phyloP scores from a whole-genome alignment of 148 eudicot genomes.

The Chenopodium quinoa region DNA sequence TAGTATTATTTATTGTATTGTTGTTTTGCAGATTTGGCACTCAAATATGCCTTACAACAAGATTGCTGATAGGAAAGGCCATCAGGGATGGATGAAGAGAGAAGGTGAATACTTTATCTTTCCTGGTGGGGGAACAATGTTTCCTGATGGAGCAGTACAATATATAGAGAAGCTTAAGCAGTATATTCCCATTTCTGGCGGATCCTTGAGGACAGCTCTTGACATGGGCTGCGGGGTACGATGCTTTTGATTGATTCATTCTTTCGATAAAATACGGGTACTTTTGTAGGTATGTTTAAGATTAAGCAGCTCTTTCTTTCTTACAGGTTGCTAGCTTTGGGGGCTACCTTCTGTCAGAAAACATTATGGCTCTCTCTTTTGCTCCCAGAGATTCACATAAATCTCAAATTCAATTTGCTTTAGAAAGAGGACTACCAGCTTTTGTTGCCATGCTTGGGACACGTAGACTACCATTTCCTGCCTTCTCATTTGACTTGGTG shows the following conservation, averaged over 20 bases:
- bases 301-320: conserved; percentile 6
- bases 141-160: conserved; percentile 88
- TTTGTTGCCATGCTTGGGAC: conserved; percentile 99
- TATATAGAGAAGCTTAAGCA: conserved; percentile 93
- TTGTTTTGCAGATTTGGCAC: conserved; percentile 77
- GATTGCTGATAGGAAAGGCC: conserved; percentile 97
- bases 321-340: conserved; percentile 99
- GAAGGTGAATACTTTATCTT: conserved; percentile 90
- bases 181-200: conserved; percentile 86
- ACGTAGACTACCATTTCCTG: conserved; percentile 91
- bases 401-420: conserved; percentile 94
- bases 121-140: conserved; percentile 99
- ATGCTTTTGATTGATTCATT: conserved; percentile 17
- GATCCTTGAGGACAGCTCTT: conserved; percentile 89
- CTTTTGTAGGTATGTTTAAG: neutral
- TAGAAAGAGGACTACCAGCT: conserved; percentile 97
- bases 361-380: conserved; percentile 77
- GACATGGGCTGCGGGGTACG: conserved; percentile 99
- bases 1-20: neutral
- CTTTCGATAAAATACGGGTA: neutral
- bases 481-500: conserved; percentile 93
- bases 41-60: conserved; percentile 93
- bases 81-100: conserved; percentile 96
- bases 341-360: conserved; percentile 76
- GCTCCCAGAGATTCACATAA: conserved; percentile 99